Conservation (phyloP, 148 eudicot genomes). For the Arbutus unedo region DNA sequence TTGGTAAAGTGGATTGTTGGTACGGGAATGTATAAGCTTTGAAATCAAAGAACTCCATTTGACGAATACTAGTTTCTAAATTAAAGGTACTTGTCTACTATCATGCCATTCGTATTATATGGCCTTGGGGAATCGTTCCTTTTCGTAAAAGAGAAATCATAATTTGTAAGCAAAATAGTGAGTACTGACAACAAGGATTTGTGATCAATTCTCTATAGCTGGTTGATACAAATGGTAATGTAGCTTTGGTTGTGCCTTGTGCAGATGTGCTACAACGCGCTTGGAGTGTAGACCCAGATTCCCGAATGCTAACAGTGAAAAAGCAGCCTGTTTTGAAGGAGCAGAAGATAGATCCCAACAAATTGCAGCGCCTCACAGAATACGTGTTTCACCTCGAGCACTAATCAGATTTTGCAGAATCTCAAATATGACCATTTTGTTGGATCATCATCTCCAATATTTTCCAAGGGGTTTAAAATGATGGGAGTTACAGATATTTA, state of each 20-base stretch:
- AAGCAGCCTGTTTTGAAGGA: constrained; percentile 51
- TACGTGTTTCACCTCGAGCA: constrained; percentile 96
- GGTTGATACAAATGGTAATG: not conserved
- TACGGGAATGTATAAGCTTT: not conserved
- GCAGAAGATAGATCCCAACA: constrained; percentile 77
- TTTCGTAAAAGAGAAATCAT: not conserved
- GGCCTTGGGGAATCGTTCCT: not conserved
- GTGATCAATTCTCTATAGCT: not conserved
- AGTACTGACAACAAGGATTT: not conserved
- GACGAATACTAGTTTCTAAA: not conserved
- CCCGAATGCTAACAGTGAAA: constrained; percentile 75
- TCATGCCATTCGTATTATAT: not conserved
- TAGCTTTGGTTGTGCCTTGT: constrained; percentile 14
- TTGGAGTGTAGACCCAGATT: constrained; percentile 59
- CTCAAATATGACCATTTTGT: not conserved
- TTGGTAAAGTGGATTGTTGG: not conserved
- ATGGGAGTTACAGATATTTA: not conserved
- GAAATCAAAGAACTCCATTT: not conserved
- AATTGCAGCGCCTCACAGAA: constrained; percentile 89
- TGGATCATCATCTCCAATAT: not conserved
- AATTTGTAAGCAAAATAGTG: not conserved
- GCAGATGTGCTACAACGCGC: constrained; percentile 78
- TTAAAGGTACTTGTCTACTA: not conserved
- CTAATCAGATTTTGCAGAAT: constrained; percentile 19
- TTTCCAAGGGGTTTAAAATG: not conserved